A percentile compares a stretch with the other conserved stretches of the same genome.
These are phyloP conservation scores for Ceratocystiopsis sp. DNA, from an alignment of 2,329 filamentous ascomycete species.

Conservation along the genomic window DNA sequence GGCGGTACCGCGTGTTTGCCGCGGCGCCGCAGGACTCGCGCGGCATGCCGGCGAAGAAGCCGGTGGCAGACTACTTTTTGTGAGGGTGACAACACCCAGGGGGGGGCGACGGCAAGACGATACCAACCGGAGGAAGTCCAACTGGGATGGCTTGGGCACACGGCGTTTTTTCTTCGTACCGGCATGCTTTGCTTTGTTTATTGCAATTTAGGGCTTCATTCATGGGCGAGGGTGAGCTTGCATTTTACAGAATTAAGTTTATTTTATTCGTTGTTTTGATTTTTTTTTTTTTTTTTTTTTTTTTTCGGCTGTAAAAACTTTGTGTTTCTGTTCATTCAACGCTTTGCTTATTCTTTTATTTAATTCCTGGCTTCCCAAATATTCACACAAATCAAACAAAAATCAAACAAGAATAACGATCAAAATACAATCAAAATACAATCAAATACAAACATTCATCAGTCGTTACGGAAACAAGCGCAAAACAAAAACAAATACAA, in stretches of 20 bases:
- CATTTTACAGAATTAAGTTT: too few relatives aligned
- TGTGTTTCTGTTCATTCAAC: background rate
- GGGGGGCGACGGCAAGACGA: too few relatives aligned
- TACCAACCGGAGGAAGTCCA: too few relatives aligned
- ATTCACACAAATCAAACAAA: background rate
- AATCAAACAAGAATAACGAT: background rate
- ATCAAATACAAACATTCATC: background rate
- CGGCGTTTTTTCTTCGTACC: too few relatives aligned
- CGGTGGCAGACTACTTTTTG: conserved; percentile 92
- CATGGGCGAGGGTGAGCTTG: background rate
- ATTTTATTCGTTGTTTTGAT: background rate
- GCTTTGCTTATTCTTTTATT: too few relatives aligned
- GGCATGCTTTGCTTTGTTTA: too few relatives aligned
- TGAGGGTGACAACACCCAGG: conserved; percentile 20
- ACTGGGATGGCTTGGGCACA: too few relatives aligned
- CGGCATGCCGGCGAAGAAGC: conserved; percentile 98
- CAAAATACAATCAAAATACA: background rate
- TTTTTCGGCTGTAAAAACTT: background rate
- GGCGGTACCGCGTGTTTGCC: conserved; percentile 88
- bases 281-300: background rate
- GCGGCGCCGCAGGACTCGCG: conserved; percentile 89
- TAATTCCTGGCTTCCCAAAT: background rate
- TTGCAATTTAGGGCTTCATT: background rate
- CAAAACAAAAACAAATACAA: background rate
- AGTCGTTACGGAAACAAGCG: background rate